Percentiles rank a stretch among this genome's conserved stretches.
These are phyloP conservation scores for Apium graveolens DNA, from an alignment of 129 eudicot species.

Conservation along the genomic window DNA sequence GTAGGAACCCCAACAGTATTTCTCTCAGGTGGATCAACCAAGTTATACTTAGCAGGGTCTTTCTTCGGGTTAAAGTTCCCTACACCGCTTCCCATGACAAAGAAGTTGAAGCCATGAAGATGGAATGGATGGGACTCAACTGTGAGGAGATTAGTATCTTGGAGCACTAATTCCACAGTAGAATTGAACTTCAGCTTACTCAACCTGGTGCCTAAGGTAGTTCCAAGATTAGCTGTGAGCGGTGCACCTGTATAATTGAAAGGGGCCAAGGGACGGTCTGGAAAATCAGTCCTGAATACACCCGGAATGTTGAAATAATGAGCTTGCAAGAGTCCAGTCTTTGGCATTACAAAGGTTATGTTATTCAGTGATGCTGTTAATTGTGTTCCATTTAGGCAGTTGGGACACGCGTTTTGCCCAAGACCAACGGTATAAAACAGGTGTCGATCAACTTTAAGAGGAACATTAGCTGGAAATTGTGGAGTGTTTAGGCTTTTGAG, in stretches of 20 bases:
- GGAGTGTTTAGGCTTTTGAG: slow-evolving; percentile 36
- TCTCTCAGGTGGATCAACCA: slow-evolving; percentile 49
- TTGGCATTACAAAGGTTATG: slow-evolving; percentile 41
- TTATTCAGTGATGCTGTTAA: slow-evolving; percentile 39
- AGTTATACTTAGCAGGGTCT: slow-evolving; percentile 40
- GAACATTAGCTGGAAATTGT: slow-evolving; percentile 34
- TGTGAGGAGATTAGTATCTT: slow-evolving; percentile 35
- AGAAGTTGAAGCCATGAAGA: slow-evolving; percentile 42
- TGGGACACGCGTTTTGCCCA: slow-evolving; percentile 35
- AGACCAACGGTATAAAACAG: slow-evolving; percentile 30
- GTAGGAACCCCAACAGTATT: slow-evolving; percentile 47
- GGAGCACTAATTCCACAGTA: slow-evolving; percentile 36
- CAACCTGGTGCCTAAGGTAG: slow-evolving; percentile 33
- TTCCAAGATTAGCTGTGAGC: slow-evolving; percentile 38
- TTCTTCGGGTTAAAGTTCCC: slow-evolving; percentile 37
- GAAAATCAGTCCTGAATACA: slow-evolving; percentile 32
- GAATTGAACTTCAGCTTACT: slow-evolving; percentile 37
- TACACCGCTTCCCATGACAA: slow-evolving; percentile 37
- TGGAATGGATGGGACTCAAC: slow-evolving; percentile 49
- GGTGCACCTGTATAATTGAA: slow-evolving; percentile 52
- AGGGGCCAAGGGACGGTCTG: slow-evolving; percentile 31
- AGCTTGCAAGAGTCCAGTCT: slow-evolving; percentile 39
- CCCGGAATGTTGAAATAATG: slow-evolving; percentile 29
- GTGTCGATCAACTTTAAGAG: slow-evolving; percentile 33
- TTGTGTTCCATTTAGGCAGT: slow-evolving; percentile 30